phyloP scores from a whole-genome alignment of 169 alveolate genomes.

The Plasmodium berghei region DNA sequence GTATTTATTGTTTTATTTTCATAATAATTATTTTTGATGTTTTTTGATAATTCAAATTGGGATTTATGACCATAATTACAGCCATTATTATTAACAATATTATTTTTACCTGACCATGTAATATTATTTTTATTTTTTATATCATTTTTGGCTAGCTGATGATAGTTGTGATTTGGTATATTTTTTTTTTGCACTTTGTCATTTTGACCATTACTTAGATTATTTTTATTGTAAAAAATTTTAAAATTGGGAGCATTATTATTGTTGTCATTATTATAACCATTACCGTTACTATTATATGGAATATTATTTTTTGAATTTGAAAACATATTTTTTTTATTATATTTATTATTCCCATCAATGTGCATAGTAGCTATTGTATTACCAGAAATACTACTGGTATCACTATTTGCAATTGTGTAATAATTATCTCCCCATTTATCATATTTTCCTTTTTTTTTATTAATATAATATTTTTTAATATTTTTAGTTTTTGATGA shows the following conservation, averaged over 20 bases:
- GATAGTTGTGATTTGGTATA: slow-evolving; percentile 4
- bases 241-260: slow-evolving; percentile 6
- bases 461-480: slow-evolving; percentile 39
- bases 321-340: slow-evolving; percentile 4
- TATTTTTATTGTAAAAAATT: slow-evolving; percentile 11
- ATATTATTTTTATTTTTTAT: slow-evolving; percentile 42
- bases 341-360: slow-evolving; percentile 63
- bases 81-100: slow-evolving; percentile 6
- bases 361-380: slow-evolving; percentile 74
- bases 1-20: slow-evolving; percentile 18
- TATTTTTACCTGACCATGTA: slow-evolving; percentile 64
- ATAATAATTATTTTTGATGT: slow-evolving; percentile 19
- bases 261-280: neutral
- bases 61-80: slow-evolving; percentile 28
- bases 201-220: neutral
- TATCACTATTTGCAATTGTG: slow-evolving; percentile 25
- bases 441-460: slow-evolving; percentile 25
- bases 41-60: slow-evolving; percentile 28
- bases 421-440: slow-evolving; percentile 39
- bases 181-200: slow-evolving; percentile 16
- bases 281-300: slow-evolving; percentile 1
- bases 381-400: slow-evolving; percentile 34
- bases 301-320: slow-evolving; percentile 11
- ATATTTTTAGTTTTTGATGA: slow-evolving; percentile 27
- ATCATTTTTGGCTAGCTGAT: slow-evolving; percentile 37